Percentiles rank a stretch among this genome's conserved stretches.
phyloP scores from a whole-genome alignment of 495 filamentous ascomycete genomes.

The Recurvomyces mirabilis region DNA sequence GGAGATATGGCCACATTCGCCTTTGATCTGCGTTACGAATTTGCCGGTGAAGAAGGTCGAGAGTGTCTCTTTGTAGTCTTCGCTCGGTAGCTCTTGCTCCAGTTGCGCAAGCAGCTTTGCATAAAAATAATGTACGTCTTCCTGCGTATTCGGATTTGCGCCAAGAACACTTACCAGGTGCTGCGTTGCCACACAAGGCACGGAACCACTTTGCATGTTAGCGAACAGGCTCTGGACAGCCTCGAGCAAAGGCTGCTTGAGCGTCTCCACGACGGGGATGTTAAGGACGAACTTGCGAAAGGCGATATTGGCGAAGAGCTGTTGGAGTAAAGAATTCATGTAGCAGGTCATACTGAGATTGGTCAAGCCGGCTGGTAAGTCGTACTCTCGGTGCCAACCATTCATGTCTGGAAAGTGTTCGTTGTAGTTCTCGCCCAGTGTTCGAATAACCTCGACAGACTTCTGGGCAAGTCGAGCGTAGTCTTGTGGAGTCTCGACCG shows the following conservation, averaged over 20 bases:
- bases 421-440: not conserved
- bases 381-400: conserved; percentile 58
- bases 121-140: conserved; percentile 98
- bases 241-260: conserved; percentile 55
- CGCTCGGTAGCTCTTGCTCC: conserved; percentile 66
- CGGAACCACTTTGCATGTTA: conserved; percentile 70
- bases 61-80: conserved; percentile 61
- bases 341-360: conserved; percentile 98
- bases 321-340: conserved; percentile 87
- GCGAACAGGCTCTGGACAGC: conserved; percentile 75
- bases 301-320: conserved; percentile 90
- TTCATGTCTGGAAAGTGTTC: conserved; percentile 11
- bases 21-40: conserved; percentile 85
- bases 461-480: conserved; percentile 1
- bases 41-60: conserved; percentile 84
- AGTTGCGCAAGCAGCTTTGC: conserved; percentile 84
- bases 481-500: not conserved
- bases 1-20: conserved; percentile 88
- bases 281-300: conserved; percentile 79
- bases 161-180: conserved; percentile 61
- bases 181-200: conserved; percentile 59
- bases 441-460: not conserved
- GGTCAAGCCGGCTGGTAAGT: conserved; percentile 69
- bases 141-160: conserved; percentile 84
- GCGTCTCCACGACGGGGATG: conserved; percentile 43